These are phyloP conservation scores for Cronartium quercuum DNA, from an alignment of 1,284 basidiomycete genomes.

Conservation along the genomic window DNA sequence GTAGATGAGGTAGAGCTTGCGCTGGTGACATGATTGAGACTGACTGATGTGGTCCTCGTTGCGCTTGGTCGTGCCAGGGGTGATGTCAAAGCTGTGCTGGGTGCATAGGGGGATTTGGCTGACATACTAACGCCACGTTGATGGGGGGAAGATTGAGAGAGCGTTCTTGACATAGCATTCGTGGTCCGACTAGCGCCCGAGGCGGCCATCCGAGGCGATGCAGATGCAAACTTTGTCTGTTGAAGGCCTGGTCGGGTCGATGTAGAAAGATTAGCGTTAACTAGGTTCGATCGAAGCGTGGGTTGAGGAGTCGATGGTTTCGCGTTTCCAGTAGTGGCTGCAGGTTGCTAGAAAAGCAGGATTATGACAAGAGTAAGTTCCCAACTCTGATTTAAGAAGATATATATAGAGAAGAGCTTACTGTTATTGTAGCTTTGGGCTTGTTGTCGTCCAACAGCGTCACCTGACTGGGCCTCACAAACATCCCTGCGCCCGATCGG, in stretches of 20 bases:
- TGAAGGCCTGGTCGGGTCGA: constrained; percentile 18
- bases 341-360: too few species aligned
- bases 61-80: neutral
- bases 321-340: too few species aligned
- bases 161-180: neutral
- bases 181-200: neutral
- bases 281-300: constrained; percentile 40
- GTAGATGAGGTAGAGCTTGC: neutral
- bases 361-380: constrained; percentile 35
- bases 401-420: constrained; percentile 23
- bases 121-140: neutral
- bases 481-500: constrained; percentile 71
- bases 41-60: neutral
- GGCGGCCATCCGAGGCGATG: neutral
- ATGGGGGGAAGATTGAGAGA: neutral
- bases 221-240: neutral
- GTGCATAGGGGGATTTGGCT: neutral
- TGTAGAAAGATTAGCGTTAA: constrained; percentile 42
- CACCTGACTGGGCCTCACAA: constrained; percentile 82
- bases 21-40: neutral
- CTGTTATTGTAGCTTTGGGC: constrained; percentile 39
- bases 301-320: constrained; percentile 41
- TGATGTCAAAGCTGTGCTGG: neutral
- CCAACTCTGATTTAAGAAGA: constrained; percentile 28
- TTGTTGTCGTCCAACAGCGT: constrained; percentile 53